Percentiles rank a stretch among this genome's conserved stretches.
These are phyloP conservation scores for Alternaria dauci DNA, from an alignment of 2,329 filamentous ascomycete genomes.

Conservation along the genomic window DNA sequence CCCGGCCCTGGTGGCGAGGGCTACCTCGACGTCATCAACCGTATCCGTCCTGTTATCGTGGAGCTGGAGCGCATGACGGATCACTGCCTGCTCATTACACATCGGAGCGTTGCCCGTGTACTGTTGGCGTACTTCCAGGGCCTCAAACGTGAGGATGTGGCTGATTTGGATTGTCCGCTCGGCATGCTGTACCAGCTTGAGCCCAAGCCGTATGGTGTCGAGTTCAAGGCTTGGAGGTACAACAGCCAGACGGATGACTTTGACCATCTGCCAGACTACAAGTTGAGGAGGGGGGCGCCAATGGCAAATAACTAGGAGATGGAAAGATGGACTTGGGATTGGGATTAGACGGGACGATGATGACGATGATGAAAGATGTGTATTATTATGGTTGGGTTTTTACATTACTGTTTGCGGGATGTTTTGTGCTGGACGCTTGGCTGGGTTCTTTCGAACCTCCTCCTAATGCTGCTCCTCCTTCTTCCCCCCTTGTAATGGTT, in stretches of 20 bases:
- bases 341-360: background rate
- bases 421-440: background rate
- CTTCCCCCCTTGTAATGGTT: background rate
- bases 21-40: constrained; percentile 96
- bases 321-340: background rate
- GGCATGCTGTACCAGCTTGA: constrained; percentile 95
- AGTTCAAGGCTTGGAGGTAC: constrained; percentile 95
- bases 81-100: constrained; percentile 89
- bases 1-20: constrained; percentile 95
- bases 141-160: constrained; percentile 87
- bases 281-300: constrained; percentile 69
- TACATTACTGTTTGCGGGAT: background rate
- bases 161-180: constrained; percentile 90
- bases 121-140: constrained; percentile 97
- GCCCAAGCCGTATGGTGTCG: constrained; percentile 96
- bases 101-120: constrained; percentile 90
- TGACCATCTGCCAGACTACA: constrained; percentile 84
- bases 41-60: constrained; percentile 91
- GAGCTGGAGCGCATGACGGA: constrained; percentile 98
- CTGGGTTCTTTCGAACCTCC: background rate
- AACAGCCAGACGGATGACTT: constrained; percentile 82
- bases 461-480: background rate
- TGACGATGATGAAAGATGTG: background rate
- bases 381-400: constrained; percentile 10
- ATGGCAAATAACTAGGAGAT: constrained; percentile 27